Base-by-base conservation (phyloP, 1,139 yeast species). In the Hyphopichia buzzinii region DNA sequence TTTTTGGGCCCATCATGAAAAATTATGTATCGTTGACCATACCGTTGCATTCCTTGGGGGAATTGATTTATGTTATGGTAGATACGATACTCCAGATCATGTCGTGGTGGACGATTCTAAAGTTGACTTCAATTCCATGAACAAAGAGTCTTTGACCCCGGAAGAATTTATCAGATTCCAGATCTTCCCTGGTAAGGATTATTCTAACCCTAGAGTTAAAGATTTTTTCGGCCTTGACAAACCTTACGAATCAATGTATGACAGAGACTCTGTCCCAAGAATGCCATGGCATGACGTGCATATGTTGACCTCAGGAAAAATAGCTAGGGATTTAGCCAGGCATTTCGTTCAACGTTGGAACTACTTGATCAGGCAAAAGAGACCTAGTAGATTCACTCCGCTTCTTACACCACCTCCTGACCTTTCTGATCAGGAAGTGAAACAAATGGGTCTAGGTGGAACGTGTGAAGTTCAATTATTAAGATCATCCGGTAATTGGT, bases 261-360 rank as follows among this genome's bases (percentile, higher is more conserved):
- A 94, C 58, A 76, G 99, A 44, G 68, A 77, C 23, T 62, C 62
- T 16, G 75, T 79, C 12, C 97, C 98, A 3, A 76, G 99, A 51
- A 94, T 94, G 99, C 98, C 98, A 5, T 94, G 98, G 99, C 99
- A 94, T 59, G 99, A 94, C 70, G 87, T 94, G 31, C 97, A 92
- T 52, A 92, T 90, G 95, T 80, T 89, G 64, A 81, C 95, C 3
- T 79, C 90, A 8, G 99, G 99, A n/a, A 95, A 90, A 52, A 81
- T 90, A 5, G 98, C 97, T 0, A 73, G 97, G 41, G 99, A 94
- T 59, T 65, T 92, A 40, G 77, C 95, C 0, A 77, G 98, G 39
- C 98, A 92, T 59, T 94, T 94, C 61, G 95, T 90, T 11, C 98
- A 94, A 62, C 77, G 99, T 50, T 94, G 99, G 99, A 94, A 94